Conservation (phyloP, 2,329 filamentous ascomycete genomes). For the Cercospora janseana region DNA sequence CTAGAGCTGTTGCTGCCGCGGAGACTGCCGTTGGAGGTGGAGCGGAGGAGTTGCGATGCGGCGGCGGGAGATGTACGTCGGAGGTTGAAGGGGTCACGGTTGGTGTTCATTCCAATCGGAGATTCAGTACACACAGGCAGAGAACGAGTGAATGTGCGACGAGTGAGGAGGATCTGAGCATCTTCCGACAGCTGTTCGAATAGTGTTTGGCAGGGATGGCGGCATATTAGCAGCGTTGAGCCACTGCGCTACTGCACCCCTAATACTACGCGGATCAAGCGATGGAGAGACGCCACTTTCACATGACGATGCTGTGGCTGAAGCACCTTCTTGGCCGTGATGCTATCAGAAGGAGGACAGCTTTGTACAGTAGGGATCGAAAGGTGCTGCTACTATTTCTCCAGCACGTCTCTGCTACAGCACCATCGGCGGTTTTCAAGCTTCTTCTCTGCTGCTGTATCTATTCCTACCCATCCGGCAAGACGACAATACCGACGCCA, state of each 20-base stretch:
- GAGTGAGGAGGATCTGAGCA: background rate
- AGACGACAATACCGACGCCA: constrained; percentile 22
- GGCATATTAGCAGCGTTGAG: no score
- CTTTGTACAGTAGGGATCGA: background rate
- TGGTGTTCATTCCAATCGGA: constrained; percentile 42
- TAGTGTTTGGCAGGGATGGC: background rate
- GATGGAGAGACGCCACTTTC: no score
- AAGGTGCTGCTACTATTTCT: no score
- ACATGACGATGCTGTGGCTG: no score
- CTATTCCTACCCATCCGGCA: background rate
- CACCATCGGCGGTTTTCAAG: background rate
- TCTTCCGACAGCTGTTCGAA: constrained; percentile 4
- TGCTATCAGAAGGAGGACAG: no score
- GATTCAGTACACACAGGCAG: no score
- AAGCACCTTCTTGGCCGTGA: no score
- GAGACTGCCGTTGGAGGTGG: constrained; percentile 10
- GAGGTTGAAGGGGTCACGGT: constrained; percentile 48
- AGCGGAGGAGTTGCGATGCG: constrained; percentile 25
- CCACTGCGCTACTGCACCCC: no score
- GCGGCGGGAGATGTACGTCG: constrained; percentile 35
- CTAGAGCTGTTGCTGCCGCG: constrained; percentile 17
- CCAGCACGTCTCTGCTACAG: no score
- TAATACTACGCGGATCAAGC: no score
- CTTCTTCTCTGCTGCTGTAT: background rate
- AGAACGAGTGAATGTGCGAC: background rate